phyloP scores from a whole-genome alignment of 345 rosid species.

The Acer yangbiense region DNA sequence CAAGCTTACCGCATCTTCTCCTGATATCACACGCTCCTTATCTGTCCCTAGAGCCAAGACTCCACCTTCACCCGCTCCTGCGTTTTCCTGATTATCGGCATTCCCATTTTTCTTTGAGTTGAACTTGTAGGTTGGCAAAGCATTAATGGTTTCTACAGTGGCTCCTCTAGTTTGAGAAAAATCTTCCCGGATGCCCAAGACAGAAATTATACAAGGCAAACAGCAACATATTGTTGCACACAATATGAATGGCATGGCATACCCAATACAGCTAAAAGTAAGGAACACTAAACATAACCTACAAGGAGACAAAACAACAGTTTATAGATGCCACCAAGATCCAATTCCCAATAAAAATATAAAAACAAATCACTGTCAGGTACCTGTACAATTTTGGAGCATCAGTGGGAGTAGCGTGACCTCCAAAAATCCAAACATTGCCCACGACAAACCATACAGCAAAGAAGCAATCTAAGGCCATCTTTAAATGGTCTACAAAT shows the following conservation, averaged over 20 bases:
- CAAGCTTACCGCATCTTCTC: slow-evolving; percentile 88
- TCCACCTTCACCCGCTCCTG: slow-evolving; percentile 63
- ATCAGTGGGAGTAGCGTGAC: slow-evolving; percentile 69
- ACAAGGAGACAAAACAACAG: slow-evolving; percentile 34
- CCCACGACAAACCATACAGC: slow-evolving; percentile 98
- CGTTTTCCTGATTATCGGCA: slow-evolving; percentile 40
- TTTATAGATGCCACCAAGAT: slow-evolving; percentile 3
- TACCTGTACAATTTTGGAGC: slow-evolving; percentile 92
- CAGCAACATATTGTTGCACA: slow-evolving; percentile 94
- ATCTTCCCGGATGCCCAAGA: slow-evolving; percentile 76
- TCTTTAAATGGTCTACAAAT: slow-evolving; percentile 79
- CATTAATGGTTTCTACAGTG: slow-evolving; percentile 58
- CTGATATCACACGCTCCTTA: slow-evolving; percentile 70
- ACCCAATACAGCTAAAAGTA: slow-evolving; percentile 89
- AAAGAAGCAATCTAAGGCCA: slow-evolving; percentile 89
- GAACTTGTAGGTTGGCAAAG: slow-evolving; percentile 78
- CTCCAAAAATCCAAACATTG: slow-evolving; percentile 94
- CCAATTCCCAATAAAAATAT: not conserved
- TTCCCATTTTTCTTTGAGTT: slow-evolving; percentile 41
- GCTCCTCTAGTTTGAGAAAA: slow-evolving; percentile 83
- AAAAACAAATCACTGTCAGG: not conserved
- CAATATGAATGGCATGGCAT: slow-evolving; percentile 91
- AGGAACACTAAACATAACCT: slow-evolving; percentile 92
- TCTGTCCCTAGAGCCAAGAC: slow-evolving; percentile 67
- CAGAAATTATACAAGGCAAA: slow-evolving; percentile 86